A percentile compares a stretch with the other conserved stretches of the same genome.
phyloP scores from a whole-genome alignment of 1,284 basidiomycete species.

The Papiliotrema flavescens region DNA sequence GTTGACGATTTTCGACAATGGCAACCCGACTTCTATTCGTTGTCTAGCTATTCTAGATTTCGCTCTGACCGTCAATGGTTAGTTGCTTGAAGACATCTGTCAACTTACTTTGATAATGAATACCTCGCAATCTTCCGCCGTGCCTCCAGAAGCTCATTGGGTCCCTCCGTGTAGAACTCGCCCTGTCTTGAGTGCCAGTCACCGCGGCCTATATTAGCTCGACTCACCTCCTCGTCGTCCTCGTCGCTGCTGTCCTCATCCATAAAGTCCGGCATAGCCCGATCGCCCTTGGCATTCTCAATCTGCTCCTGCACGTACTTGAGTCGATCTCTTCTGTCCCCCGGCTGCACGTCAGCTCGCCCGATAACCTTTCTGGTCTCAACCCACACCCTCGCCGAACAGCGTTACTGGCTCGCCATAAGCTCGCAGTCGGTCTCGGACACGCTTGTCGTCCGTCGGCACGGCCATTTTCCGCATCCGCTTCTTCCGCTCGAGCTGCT shows the following conservation, averaged over 20 bases:
- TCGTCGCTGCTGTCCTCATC: constrained; percentile 52
- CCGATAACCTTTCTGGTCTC: neutral
- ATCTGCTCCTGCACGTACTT: constrained; percentile 89
- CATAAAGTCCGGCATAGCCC: constrained; percentile 56
- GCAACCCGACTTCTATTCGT: constrained; percentile 77
- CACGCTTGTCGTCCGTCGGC: constrained; percentile 92
- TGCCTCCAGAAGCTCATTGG: constrained; percentile 76
- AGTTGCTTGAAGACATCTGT: constrained; percentile 50
- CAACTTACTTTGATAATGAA: constrained; percentile 87
- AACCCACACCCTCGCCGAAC: constrained; percentile 89
- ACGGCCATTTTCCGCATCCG: constrained; percentile 89
- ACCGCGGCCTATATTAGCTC: neutral
- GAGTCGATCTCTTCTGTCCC: constrained; percentile 79
- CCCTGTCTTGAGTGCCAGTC: constrained; percentile 55
- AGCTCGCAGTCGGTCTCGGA: constrained; percentile 81
- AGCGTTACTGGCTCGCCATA: constrained; percentile 94
- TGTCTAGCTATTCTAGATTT: constrained; percentile 85
- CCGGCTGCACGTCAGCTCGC: constrained; percentile 39
- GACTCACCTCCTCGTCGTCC: constrained; percentile 62
- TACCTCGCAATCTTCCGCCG: constrained; percentile 81
- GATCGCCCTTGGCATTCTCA: constrained; percentile 56
- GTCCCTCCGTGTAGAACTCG: constrained; percentile 94
- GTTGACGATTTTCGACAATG: constrained; percentile 87
- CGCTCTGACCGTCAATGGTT: constrained; percentile 81
- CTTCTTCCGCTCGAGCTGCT: constrained; percentile 93